Base-by-base conservation (phyloP, 2,329 filamentous ascomycete species). In the Elsinoe fawcettii region DNA sequence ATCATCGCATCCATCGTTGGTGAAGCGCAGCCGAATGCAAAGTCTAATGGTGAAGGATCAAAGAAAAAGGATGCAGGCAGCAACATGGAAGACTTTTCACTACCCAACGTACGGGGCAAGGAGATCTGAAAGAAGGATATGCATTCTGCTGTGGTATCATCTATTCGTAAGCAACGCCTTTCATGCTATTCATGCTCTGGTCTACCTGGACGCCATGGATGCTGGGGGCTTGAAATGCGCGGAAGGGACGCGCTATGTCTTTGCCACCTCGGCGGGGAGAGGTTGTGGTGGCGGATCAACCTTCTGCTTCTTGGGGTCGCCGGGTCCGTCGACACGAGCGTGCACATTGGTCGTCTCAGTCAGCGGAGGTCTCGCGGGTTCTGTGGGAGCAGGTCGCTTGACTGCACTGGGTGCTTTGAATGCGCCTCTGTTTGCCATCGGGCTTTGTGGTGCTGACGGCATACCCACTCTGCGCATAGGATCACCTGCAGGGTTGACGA, bases 1-100 rank as follows among this genome's bases (percentile, higher is more conserved):
- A 80, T 99, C 47, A 84, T 97, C 44, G 87, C 93, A 70, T 85
- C 85, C 60, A 83, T 88, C 8, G 66, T 81, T 23, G 80, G 80
- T 6, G 78, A 80, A 63, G 58, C 47, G 36, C 36, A 25, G 34
- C 32, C 43, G 18, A 25, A n/a, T 16, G 30, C 32, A 36, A 53
- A 5, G 32, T 36, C n/a, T 16, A 27, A 22, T 14, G 20, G 1
- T 41, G 51, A 63, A 62, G 62, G 53, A 37, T 37, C 34, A 4
- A 62, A 64, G 22, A 63, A 62, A 46, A 58, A 61, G 36, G 62
- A 63, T 47, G 57, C 57, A 41, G 58, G 60, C 36, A 54, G 56
- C 34, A 65, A 70, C 55, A 71, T 73, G 69, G 70, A 73, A 56
- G 70, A 73, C 57, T 73, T 73, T 36, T 57, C 51, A 25, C 44